Evolutionary conservation across 2,329 filamentous ascomycete genomes (phyloP), one percentile per base, ranked within the genome.

Genomic region (Fusarium drepaniforme): DNA sequence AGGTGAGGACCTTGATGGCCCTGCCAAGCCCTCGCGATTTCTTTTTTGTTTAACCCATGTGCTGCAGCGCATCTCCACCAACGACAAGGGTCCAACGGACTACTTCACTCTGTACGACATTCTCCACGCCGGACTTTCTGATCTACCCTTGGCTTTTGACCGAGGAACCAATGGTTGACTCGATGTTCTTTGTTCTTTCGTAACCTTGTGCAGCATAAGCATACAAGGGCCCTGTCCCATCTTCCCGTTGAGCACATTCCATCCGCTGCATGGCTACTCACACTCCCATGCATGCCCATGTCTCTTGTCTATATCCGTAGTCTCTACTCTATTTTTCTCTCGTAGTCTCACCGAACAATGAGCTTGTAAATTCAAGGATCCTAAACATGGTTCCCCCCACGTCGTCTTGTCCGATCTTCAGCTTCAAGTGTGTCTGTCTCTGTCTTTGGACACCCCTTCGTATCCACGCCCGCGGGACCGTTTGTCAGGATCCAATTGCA

Each of bases 1-100:
- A n/a, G n/a, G n/a, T n/a, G n/a, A n/a, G n/a, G n/a, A n/a, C n/a
- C n/a, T n/a, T n/a, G n/a, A n/a, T n/a, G n/a, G n/a, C n/a, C 46
- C 51, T 53, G 72, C 72, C 71, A 78, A 74, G 61, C 66, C 64
- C n/a, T 70, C 60, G 28, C 69, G 66, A 70, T 63, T 53, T 53
- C 21, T 18, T 33, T 30, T 11, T 33, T 33, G n/a, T 28, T 28
- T 28, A 28, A 28, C 25, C 25, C 25, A 28, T 28, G 25, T 28
- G 25, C 25, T 28, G 25, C 25, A 28, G 25, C 44, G n/a, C n/a
- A 25, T 49, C 46, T 28, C 23, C 49, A 33, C 46, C 46, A 53
- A 18, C 16, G 11, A 53, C 49, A 33, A 25, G 49, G 49, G 28
- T 35, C 33, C 11, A 35, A 35, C 33, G 33, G 33, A n/a, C 18